Evolutionary conservation across 129 eudicot species (phyloP).

Genomic region (Chrysanthemum lavandulifolium): DNA sequence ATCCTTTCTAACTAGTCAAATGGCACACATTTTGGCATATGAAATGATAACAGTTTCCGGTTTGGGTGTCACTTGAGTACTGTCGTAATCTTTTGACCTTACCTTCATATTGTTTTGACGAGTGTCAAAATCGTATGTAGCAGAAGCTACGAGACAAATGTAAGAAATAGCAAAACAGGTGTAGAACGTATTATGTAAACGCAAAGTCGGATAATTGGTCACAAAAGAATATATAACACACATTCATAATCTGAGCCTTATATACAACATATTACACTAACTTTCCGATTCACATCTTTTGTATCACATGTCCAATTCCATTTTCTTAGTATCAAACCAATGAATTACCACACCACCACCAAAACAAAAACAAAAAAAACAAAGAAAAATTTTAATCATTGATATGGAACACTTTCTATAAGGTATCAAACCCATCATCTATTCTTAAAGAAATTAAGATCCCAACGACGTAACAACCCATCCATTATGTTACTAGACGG

Average conservation of each 20-base stretch:
- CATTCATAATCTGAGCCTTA: constrained; percentile 19
- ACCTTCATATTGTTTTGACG: no score
- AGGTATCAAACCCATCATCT: constrained; percentile 31
- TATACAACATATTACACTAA: constrained; percentile 34
- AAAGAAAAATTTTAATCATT: constrained; percentile 17
- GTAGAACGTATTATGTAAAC: no score
- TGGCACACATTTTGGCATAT: not conserved
- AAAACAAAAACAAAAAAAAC: constrained; percentile 2
- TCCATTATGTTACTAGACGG: constrained; percentile 75
- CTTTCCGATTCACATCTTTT: constrained; percentile 12
- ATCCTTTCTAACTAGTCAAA: no score
- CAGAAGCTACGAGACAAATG: no score
- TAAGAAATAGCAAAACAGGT: no score
- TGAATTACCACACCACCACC: constrained; percentile 37
- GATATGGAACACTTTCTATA: constrained; percentile 22
- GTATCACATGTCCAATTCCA: constrained; percentile 34
- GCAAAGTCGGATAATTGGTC: no score
- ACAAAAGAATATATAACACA: constrained; percentile 3
- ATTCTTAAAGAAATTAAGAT: constrained; percentile 69
- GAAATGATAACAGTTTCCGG: not conserved
- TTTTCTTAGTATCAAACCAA: constrained; percentile 20
- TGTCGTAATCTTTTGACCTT: no score
- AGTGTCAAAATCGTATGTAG: no score
- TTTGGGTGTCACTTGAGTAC: not conserved
- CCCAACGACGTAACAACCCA: constrained; percentile 87